Conservation (phyloP, 805 yeast genomes). For the Teunomyces atbi region DNA sequence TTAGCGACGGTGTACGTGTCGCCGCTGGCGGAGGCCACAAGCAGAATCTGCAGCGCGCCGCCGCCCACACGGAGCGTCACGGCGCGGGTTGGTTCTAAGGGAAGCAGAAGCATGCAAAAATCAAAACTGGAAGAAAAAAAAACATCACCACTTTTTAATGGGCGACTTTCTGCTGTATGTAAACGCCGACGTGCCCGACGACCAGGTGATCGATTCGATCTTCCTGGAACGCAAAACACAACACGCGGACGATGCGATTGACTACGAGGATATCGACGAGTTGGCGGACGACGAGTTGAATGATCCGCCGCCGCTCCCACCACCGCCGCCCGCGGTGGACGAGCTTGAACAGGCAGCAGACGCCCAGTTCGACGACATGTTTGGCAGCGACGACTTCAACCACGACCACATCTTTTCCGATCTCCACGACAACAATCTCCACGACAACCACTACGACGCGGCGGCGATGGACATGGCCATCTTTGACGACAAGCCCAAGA, state of each 20-base stretch:
- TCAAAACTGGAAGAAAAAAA: neutral
- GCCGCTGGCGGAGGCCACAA: neutral
- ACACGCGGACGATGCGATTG: constrained; percentile 91
- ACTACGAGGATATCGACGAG: constrained; percentile 92
- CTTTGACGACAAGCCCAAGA: constrained; percentile 12
- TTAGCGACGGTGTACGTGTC: constrained; percentile 18
- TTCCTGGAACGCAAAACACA: constrained; percentile 41
- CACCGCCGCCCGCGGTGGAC: too few species aligned
- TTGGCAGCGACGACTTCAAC: constrained; percentile 26
- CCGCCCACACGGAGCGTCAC: neutral
- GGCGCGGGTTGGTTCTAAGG: too few species aligned
- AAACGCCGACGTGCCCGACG: constrained; percentile 33
- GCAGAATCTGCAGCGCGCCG: constrained; percentile 10
- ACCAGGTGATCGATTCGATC: constrained; percentile 37
- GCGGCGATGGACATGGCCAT: constrained; percentile 9
- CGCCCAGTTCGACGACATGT: constrained; percentile 39
- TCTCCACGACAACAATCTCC: constrained; percentile 10
- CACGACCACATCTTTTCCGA: constrained; percentile 19
- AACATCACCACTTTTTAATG: neutral
- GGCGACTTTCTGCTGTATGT: neutral
- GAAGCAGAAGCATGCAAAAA: neutral
- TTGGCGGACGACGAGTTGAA: constrained; percentile 93
- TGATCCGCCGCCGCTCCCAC: constrained; percentile 36
- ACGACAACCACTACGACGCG: constrained; percentile 26
- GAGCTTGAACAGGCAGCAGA: constrained; percentile 15